A percentile compares a stretch with the other conserved stretches of the same genome.
phyloP scores from a whole-genome alignment of 352 stramenopile species.

The Phytophthora pinifolia region DNA sequence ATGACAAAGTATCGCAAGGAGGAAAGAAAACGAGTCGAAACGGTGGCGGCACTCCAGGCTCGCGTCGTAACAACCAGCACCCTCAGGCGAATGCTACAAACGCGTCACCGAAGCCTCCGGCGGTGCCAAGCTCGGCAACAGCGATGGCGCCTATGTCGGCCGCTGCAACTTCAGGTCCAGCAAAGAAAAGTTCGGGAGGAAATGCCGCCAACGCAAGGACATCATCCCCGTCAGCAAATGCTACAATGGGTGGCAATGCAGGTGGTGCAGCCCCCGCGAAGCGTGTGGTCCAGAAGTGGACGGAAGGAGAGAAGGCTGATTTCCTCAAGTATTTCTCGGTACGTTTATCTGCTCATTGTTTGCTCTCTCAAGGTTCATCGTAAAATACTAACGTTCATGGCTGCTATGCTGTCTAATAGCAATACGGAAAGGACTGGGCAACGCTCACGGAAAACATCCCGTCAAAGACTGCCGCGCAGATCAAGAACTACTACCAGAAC shows the following conservation, averaged over 20 bases:
- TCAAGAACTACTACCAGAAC: constrained; percentile 95
- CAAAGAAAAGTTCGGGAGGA: constrained; percentile 17
- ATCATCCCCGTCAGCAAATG: constrained; percentile 26
- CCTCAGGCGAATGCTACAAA: constrained; percentile 12
- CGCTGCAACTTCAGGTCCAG: background rate
- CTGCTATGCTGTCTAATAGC: constrained; percentile 34
- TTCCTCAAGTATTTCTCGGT: constrained; percentile 90
- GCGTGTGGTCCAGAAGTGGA: constrained; percentile 91
- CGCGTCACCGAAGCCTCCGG: constrained; percentile 17
- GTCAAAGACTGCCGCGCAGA: constrained; percentile 88
- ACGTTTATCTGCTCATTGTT: constrained; percentile 15
- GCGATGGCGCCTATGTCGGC: constrained; percentile 1
- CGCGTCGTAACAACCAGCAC: constrained; percentile 34
- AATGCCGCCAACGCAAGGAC: constrained; percentile 18
- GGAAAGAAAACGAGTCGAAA: constrained; percentile 48
- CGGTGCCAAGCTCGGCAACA: background rate
- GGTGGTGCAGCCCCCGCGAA: constrained; percentile 45
- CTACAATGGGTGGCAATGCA: constrained; percentile 7
- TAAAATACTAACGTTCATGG: constrained; percentile 5
- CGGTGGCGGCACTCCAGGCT: constrained; percentile 26
- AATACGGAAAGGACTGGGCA: constrained; percentile 89
- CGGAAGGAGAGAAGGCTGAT: constrained; percentile 82
- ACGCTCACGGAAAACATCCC: constrained; percentile 87
- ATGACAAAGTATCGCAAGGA: constrained; percentile 39
- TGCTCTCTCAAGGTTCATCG: background rate